Conservation (phyloP, 2,329 filamentous ascomycete species). For the Penicillium sp. region DNA sequence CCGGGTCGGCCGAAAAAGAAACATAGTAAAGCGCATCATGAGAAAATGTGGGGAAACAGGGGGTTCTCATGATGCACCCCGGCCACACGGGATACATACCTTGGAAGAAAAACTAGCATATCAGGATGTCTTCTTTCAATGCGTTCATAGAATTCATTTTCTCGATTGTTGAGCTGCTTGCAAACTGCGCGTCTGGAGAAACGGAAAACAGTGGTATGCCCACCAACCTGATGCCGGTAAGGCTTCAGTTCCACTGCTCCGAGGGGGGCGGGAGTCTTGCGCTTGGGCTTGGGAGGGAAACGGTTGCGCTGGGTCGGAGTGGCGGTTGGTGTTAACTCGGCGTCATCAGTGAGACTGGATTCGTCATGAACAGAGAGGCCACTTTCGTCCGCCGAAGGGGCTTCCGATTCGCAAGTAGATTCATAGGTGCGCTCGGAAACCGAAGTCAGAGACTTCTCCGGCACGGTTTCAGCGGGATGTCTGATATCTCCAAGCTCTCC, state of each 20-base stretch:
- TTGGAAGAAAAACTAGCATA: slow-evolving; percentile 86
- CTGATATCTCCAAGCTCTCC: slow-evolving; percentile 59
- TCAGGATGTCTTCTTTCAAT: slow-evolving; percentile 91
- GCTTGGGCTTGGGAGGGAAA: slow-evolving; percentile 37
- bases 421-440: slow-evolving; percentile 47
- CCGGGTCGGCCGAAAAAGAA: no score
- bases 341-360: slow-evolving; percentile 61
- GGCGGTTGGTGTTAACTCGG: slow-evolving; percentile 56
- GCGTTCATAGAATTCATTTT: slow-evolving; percentile 98
- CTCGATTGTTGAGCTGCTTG: slow-evolving; percentile 96
- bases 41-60: not conserved
- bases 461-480: slow-evolving; percentile 46
- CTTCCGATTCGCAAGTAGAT: slow-evolving; percentile 54
- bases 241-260: slow-evolving; percentile 95
- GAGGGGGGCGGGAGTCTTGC: slow-evolving; percentile 60
- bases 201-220: slow-evolving; percentile 93
- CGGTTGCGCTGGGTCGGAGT: slow-evolving; percentile 46
- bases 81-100: slow-evolving; percentile 58
- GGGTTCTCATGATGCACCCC: not conserved
- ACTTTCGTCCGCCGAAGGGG: slow-evolving; percentile 51
- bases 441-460: slow-evolving; percentile 44
- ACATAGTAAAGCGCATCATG: no score
- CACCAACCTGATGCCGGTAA: slow-evolving; percentile 96
- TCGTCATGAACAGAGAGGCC: slow-evolving; percentile 55
- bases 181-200: slow-evolving; percentile 95